A percentile compares a stretch with the other conserved stretches of the same genome.
phyloP scores from a whole-genome alignment of 768 basidiomycete species.

The Multifurca ochricompacta region DNA sequence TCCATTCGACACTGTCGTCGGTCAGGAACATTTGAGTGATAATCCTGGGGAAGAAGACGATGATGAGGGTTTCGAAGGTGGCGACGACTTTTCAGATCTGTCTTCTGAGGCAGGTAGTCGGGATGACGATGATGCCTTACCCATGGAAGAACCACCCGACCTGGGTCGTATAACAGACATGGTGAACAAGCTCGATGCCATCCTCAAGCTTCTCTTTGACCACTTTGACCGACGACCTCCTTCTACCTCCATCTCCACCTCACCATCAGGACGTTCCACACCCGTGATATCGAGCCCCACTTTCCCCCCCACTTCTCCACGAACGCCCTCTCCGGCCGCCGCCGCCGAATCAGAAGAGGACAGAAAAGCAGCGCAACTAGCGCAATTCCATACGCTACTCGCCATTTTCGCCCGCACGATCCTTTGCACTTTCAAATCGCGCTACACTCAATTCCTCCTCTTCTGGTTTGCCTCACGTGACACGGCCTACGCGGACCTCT shows the following conservation, averaged over 20 bases:
- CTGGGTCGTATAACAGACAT: conserved; percentile 71
- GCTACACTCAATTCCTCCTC: conserved; percentile 93
- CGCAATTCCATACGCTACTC: conserved; percentile 81
- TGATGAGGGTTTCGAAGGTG: conserved; percentile 39
- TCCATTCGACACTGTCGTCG: conserved; percentile 76
- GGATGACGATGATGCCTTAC: conserved; percentile 33
- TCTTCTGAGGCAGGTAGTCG: conserved; percentile 63
- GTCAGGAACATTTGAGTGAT: conserved; percentile 66
- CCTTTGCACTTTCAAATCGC: conserved; percentile 91
- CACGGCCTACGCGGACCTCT: conserved; percentile 81
- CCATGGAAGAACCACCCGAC: conserved; percentile 43
- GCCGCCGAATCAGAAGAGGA: conserved; percentile 21
- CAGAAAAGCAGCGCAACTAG: conserved; percentile 35
- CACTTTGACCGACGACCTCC: conserved; percentile 58
- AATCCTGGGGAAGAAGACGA: conserved; percentile 46
- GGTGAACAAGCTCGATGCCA: conserved; percentile 87
- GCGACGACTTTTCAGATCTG: conserved; percentile 58
- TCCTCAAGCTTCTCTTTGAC: conserved; percentile 77
- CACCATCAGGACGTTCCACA: conserved; percentile 22
- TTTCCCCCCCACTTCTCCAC: conserved; percentile 12
- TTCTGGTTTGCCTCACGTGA: conserved; percentile 95
- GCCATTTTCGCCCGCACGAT: conserved; percentile 92
- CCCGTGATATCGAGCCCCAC: conserved; percentile 27
- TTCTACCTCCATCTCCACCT: conserved; percentile 25
- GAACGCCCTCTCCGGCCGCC: conserved; percentile 22